A percentile compares a stretch with the other conserved stretches of the same genome.
These are phyloP conservation scores for Phytopythium kandeliae DNA, from an alignment of 352 stramenopile species.

Conservation along the genomic window DNA sequence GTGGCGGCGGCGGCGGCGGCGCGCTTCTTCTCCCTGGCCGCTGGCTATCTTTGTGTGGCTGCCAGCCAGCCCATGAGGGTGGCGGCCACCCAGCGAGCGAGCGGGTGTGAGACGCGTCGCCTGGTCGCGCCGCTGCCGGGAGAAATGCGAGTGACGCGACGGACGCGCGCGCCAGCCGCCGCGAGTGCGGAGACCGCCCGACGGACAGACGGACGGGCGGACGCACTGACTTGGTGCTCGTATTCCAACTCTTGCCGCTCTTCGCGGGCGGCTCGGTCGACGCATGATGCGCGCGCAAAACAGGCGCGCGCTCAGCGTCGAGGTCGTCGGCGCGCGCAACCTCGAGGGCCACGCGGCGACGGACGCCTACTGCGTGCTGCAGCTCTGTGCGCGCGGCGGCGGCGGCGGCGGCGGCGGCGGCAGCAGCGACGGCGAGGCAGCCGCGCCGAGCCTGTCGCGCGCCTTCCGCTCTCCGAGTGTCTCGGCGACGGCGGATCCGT, in stretches of 20 bases:
- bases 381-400: constrained; percentile 10
- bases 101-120: constrained; percentile 3
- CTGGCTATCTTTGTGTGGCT: constrained; percentile 4
- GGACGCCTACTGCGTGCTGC: constrained; percentile 67
- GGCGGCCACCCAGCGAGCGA: too few species aligned
- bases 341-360: constrained; percentile 51
- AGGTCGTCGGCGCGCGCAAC: constrained; percentile 68
- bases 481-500: constrained; percentile 24
- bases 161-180: constrained; percentile 2
- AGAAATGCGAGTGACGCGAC: neutral
- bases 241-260: constrained; percentile 4
- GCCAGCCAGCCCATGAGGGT: too few species aligned
- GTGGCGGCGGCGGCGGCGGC: too few species aligned
- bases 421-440: neutral
- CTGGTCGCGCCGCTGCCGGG: neutral
- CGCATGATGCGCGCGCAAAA: constrained; percentile 14
- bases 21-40: neutral
- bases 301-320: constrained; percentile 48
- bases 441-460: constrained; percentile 8
- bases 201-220: neutral
- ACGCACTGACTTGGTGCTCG: neutral
- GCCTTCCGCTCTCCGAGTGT: constrained; percentile 25
- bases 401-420: neutral
- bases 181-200: neutral
- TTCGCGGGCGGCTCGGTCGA: too few species aligned